Base-by-base conservation (phyloP, 202 grass and related monocot species). In the Elaeis oleifera region DNA sequence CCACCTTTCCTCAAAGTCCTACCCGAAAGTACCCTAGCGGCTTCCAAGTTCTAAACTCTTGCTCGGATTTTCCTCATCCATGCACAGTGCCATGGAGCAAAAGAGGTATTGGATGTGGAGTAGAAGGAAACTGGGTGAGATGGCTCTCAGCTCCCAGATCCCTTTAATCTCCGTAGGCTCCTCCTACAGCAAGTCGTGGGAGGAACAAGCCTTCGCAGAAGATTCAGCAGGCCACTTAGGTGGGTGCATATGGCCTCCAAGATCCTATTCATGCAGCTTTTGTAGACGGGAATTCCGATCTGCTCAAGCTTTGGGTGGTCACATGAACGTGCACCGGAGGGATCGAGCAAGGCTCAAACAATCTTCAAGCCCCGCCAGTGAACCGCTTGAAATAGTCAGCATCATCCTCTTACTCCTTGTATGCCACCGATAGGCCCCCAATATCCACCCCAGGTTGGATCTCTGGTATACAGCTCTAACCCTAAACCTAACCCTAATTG, bases 401-500 rank as follows among this genome's bases (percentile, higher is more conserved):
- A 44, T 44, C 36, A 14, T 13, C 36, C 11, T 44, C 36, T 44
- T 44, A 44, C 36, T 44, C 36, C 36, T 13, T 13, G 36, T 44
- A 44, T 44, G 9, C 36, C 36, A 13, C 36, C 32, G 6, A 36
- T 36, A 9, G 32, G 32, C 6, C 1, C 32, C 7, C 32, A 36
- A 36, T 36, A 36, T 36, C 32, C 36, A 44, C 7, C 36, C 11
- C 36, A 14, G 36, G 14, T 2, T 44, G 36, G 36, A 44, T 44
- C 9, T 44, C 1, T 44, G 36, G 9, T 44, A 44, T 13, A 44
- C 36, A 14, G 14, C 36, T 44, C 36, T 44, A 44, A 44, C 36
- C 36, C 54, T 58, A 70, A 70, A 56, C 20, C 67, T 70, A 70
- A 58, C 53, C 51, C 53, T 70, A 70, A 70, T 70, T 70, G 54